Percentiles rank a stretch among this genome's conserved stretches.
phyloP scores from a whole-genome alignment of 2,329 filamentous ascomycete genomes.

The Ambrosiella cleistominuta region DNA sequence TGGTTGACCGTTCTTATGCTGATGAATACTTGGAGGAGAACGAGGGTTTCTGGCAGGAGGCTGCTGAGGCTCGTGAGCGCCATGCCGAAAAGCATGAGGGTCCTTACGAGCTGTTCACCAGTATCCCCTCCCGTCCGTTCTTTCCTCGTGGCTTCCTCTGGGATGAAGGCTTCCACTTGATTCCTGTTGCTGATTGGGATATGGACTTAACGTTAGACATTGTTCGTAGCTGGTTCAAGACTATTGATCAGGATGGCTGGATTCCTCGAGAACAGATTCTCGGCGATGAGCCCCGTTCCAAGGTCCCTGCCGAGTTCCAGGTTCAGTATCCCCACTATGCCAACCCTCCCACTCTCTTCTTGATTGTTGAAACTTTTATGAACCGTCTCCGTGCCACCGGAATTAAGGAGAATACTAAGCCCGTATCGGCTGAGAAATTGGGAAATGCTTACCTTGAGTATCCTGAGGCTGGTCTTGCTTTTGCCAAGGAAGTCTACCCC shows the following conservation, averaged over 20 bases:
- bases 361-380: slow-evolving; percentile 70
- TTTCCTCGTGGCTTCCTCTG: slow-evolving; percentile 93
- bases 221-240: slow-evolving; percentile 83
- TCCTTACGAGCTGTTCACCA: slow-evolving; percentile 77
- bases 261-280: slow-evolving; percentile 93
- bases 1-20: slow-evolving; percentile 84
- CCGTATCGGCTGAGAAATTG: slow-evolving; percentile 9
- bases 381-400: slow-evolving; percentile 44
- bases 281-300: slow-evolving; percentile 77
- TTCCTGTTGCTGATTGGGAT: slow-evolving; percentile 88
- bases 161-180: slow-evolving; percentile 93
- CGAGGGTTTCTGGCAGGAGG: slow-evolving; percentile 89
- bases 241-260: slow-evolving; percentile 96
- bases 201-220: slow-evolving; percentile 75
- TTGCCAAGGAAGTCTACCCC: slow-evolving; percentile 65
- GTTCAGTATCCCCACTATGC: slow-evolving; percentile 94
- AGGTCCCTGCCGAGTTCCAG: slow-evolving; percentile 85
- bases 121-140: slow-evolving; percentile 82
- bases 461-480: slow-evolving; percentile 46
- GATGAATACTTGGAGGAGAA: slow-evolving; percentile 87
- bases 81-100: slow-evolving; percentile 56
- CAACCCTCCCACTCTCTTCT: slow-evolving; percentile 87
- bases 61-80: slow-evolving; percentile 58
- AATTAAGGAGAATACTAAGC: slow-evolving; percentile 7
- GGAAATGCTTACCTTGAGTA: slow-evolving; percentile 12